Evolutionary conservation across 345 rosid genomes (phyloP).

Genomic region (Punica granatum): DNA sequence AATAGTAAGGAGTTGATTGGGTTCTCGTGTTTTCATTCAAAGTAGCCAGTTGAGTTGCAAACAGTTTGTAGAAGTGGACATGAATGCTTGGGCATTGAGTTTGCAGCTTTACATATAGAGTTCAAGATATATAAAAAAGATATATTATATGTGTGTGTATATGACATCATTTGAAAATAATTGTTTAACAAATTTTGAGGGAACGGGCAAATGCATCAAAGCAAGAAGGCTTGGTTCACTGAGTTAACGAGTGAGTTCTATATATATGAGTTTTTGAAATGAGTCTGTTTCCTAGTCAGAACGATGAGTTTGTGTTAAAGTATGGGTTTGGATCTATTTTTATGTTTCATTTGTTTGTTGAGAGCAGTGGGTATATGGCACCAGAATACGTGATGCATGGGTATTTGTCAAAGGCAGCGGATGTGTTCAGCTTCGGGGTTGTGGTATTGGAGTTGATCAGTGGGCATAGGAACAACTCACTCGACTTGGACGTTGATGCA

Average conservation of each 20-base stretch:
- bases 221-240: too few species aligned
- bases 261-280: not conserved
- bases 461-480: slow-evolving; percentile 65
- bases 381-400: slow-evolving; percentile 94
- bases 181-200: too few species aligned
- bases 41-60: not conserved
- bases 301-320: not conserved
- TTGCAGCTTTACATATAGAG: too few species aligned
- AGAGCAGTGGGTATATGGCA: slow-evolving; percentile 92
- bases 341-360: slow-evolving; percentile 12
- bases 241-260: not conserved
- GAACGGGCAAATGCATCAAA: too few species aligned
- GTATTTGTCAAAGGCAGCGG: slow-evolving; percentile 70
- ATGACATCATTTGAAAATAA: too few species aligned
- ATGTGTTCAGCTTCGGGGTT: slow-evolving; percentile 97
- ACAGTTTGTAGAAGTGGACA: not conserved
- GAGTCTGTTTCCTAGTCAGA: not conserved
- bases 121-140: too few species aligned
- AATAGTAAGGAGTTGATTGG: slow-evolving; percentile 21
- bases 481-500: slow-evolving; percentile 37
- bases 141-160: too few species aligned
- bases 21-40: not conserved
- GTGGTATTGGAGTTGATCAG: slow-evolving; percentile 78
- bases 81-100: not conserved
- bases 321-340: not conserved